Percentiles rank a stretch among this genome's conserved stretches.
phyloP scores from a whole-genome alignment of 495 filamentous ascomycete genomes.

The Xylaria nigripes region DNA sequence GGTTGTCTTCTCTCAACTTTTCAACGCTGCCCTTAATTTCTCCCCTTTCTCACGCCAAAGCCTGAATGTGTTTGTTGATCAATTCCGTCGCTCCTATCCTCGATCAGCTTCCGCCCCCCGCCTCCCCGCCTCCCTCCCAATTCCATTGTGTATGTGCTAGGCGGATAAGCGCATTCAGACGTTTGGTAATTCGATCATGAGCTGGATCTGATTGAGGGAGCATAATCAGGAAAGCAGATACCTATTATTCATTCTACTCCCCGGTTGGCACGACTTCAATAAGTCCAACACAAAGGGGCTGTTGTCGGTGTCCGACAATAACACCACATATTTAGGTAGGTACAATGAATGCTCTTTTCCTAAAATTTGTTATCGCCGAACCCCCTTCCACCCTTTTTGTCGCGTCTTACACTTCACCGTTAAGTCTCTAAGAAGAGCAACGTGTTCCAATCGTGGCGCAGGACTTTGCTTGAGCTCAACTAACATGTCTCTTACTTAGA shows the following conservation, averaged over 20 bases:
- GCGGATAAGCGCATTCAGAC: not conserved
- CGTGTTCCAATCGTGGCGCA: not conserved
- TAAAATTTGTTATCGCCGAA: not conserved
- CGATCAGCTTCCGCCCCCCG: conserved; percentile 1
- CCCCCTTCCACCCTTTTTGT: too few species aligned
- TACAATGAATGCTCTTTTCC: not conserved
- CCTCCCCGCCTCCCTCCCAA: not conserved
- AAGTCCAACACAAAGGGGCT: not conserved
- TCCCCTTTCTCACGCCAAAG: not conserved
- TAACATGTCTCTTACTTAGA: not conserved
- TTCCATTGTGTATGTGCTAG: not conserved
- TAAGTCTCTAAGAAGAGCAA: not conserved
- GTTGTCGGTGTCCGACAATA: not conserved
- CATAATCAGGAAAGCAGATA: not conserved
- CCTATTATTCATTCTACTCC: not conserved
- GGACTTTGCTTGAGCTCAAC: not conserved
- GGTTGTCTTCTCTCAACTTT: not conserved
- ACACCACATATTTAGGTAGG: not conserved
- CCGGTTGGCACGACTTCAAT: conserved; percentile 7
- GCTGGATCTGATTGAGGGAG: not conserved
- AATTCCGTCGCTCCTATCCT: not conserved
- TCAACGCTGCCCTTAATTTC: not conserved
- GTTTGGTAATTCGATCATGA: conserved; percentile 4
- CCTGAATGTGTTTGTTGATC: not conserved
- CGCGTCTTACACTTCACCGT: not conserved